Percentiles rank a stretch among this genome's conserved stretches.
phyloP scores from a whole-genome alignment of 129 eudicot genomes.

The Erigeron canadensis region DNA sequence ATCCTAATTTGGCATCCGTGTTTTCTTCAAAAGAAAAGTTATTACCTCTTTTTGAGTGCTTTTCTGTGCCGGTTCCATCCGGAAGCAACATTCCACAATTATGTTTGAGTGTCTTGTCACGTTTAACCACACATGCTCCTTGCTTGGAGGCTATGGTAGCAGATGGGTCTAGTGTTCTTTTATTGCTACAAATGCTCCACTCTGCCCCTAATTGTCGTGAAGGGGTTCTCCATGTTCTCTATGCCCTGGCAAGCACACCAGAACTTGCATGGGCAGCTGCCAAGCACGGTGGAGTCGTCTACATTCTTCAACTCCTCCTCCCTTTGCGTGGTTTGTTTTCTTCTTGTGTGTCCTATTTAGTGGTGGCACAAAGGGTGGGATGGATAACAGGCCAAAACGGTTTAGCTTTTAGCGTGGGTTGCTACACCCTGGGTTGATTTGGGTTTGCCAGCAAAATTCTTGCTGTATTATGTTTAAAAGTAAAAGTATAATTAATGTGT shows the following conservation, averaged over 20 bases:
- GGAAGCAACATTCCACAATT: constrained; percentile 81
- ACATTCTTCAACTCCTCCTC: constrained; percentile 87
- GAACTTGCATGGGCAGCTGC: constrained; percentile 99
- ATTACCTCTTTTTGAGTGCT: constrained; percentile 86
- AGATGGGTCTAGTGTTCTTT: constrained; percentile 91
- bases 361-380: not conserved
- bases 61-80: constrained; percentile 72
- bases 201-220: constrained; percentile 87
- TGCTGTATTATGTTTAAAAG: no score
- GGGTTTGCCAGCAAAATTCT: not conserved
- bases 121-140: constrained; percentile 89
- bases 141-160: constrained; percentile 99
- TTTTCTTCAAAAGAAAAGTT: constrained; percentile 87
- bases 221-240: constrained; percentile 97
- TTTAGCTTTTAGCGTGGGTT: not conserved
- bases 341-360: not conserved
- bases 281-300: constrained; percentile 96
- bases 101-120: constrained; percentile 73
- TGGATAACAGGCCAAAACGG: not conserved
- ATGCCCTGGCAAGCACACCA: constrained; percentile 93
- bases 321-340: constrained; percentile 62
- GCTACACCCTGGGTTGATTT: constrained; percentile 1
- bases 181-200: constrained; percentile 90
- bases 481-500: no score
- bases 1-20: constrained; percentile 89